These are phyloP conservation scores for Escovopsis sp. DNA, from an alignment of 2,329 filamentous ascomycete species.

Conservation along the genomic window DNA sequence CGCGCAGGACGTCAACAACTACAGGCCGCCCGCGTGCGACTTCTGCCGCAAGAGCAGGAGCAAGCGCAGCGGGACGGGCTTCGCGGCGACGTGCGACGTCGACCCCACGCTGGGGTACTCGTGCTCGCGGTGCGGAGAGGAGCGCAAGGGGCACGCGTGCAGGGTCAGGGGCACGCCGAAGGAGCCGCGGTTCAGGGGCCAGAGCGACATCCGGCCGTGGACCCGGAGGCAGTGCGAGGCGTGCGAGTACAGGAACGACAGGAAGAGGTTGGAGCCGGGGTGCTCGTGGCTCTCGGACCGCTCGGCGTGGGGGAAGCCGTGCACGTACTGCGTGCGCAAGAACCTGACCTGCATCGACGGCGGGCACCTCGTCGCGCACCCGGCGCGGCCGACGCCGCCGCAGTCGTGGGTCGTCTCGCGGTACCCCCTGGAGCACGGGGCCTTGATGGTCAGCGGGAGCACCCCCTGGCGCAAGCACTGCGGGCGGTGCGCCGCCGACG, in stretches of 20 bases:
- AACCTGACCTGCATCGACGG: constrained; percentile 9
- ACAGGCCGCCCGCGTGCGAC: constrained; percentile 5
- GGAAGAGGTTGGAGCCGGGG: background rate
- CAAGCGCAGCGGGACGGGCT: no score
- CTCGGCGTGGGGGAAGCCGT: constrained; percentile 9
- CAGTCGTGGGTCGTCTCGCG: constrained; percentile 5
- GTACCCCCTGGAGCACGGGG: constrained; percentile 6
- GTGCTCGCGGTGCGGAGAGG: constrained; percentile 9
- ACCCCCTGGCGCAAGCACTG: constrained; percentile 9
- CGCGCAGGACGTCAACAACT: constrained; percentile 5
- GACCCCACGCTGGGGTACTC: constrained; percentile 9
- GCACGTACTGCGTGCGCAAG: constrained; percentile 9
- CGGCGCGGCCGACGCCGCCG: constrained; percentile 3
- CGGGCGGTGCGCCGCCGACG: constrained; percentile 5
- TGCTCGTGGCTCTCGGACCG: constrained; percentile 13
- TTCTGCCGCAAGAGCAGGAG: constrained; percentile 5
- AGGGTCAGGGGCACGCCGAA: constrained; percentile 3
- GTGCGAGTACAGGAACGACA: constrained; percentile 8
- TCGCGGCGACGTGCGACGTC: constrained; percentile 9
- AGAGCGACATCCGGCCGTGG: constrained; percentile 9
- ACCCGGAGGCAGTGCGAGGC: constrained; percentile 12
- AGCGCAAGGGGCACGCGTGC: no score
- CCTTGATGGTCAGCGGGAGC: constrained; percentile 7
- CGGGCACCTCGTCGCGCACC: constrained; percentile 6
- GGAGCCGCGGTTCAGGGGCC: constrained; percentile 7